Conservation (phyloP, 352 stramenopile species). For the Pythium phragmitis region DNA sequence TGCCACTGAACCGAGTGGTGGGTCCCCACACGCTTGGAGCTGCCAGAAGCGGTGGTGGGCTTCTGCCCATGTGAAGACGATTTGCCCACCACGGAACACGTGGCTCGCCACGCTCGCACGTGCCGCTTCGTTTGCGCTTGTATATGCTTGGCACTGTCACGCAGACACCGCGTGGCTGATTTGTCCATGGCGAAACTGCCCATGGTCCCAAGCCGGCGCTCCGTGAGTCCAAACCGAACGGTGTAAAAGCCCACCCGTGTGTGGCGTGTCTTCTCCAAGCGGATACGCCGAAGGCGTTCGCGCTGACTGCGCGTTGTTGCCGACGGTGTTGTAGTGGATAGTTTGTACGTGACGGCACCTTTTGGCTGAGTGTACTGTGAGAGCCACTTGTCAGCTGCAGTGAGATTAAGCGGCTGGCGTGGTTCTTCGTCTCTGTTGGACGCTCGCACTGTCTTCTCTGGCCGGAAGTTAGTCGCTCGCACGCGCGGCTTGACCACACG, state of each 20-base stretch:
- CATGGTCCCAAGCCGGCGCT: neutral
- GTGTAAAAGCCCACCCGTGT: conserved; percentile 11
- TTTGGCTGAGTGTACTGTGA: conserved; percentile 5
- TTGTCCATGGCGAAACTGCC: conserved; percentile 14
- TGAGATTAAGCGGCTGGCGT: neutral
- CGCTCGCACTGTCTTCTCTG: too few species aligned
- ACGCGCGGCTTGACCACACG: conserved; percentile 16
- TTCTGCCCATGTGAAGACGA: neutral
- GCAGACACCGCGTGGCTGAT: neutral
- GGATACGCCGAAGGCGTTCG: conserved; percentile 6
- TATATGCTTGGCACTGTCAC: neutral
- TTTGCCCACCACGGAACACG: too few species aligned
- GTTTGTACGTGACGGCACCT: conserved; percentile 17
- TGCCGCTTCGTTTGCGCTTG: conserved; percentile 7
- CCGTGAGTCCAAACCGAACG: conserved; percentile 8
- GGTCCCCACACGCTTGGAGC: neutral
- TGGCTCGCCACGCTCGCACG: conserved; percentile 3
- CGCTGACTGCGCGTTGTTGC: conserved; percentile 1
- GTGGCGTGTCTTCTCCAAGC: conserved; percentile 17
- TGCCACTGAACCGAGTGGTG: conserved; percentile 17
- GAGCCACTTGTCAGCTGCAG: conserved; percentile 20
- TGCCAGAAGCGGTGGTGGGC: neutral
- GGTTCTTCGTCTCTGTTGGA: too few species aligned
- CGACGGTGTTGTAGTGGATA: neutral
- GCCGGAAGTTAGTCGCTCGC: neutral